Conservation (phyloP, 192 early-diverging fungal species). For the Backusella macrospora region DNA sequence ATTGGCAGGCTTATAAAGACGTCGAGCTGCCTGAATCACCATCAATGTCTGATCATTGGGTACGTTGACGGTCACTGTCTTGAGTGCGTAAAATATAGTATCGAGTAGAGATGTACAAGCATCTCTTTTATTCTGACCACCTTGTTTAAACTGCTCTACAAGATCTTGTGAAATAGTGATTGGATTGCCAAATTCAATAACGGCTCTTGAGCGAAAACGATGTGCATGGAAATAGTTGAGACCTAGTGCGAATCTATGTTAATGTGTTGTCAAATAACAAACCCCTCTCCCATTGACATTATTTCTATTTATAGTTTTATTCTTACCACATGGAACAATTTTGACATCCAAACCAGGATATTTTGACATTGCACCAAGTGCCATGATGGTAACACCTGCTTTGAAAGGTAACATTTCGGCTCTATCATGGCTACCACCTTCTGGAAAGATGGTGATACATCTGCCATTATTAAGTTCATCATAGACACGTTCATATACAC, state of each 20-base stretch:
- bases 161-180: conserved; percentile 77
- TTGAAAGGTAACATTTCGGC: conserved; percentile 89
- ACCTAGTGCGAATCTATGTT: conserved; percentile 32
- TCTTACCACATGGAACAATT: conserved; percentile 79
- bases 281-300: background rate
- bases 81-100: conserved; percentile 76
- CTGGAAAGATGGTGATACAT: conserved; percentile 97
- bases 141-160: conserved; percentile 80
- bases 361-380: conserved; percentile 85
- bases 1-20: conserved; percentile 89
- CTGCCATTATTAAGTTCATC: conserved; percentile 67
- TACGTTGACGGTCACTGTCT: conserved; percentile 89
- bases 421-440: conserved; percentile 97
- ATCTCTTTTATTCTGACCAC: conserved; percentile 83
- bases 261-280: background rate
- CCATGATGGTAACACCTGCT: conserved; percentile 83
- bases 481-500: conserved; percentile 84
- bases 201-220: conserved; percentile 95
- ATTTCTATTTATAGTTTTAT: background rate
- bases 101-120: conserved; percentile 81
- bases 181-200: conserved; percentile 95
- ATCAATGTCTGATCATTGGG: conserved; percentile 92
- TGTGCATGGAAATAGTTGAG: conserved; percentile 96
- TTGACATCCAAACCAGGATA: conserved; percentile 86
- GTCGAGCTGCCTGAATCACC: conserved; percentile 93